A percentile compares a stretch with the other conserved stretches of the same genome.
phyloP scores from a whole-genome alignment of 2,329 filamentous ascomycete genomes.

The Pleoardoris graminearum region DNA sequence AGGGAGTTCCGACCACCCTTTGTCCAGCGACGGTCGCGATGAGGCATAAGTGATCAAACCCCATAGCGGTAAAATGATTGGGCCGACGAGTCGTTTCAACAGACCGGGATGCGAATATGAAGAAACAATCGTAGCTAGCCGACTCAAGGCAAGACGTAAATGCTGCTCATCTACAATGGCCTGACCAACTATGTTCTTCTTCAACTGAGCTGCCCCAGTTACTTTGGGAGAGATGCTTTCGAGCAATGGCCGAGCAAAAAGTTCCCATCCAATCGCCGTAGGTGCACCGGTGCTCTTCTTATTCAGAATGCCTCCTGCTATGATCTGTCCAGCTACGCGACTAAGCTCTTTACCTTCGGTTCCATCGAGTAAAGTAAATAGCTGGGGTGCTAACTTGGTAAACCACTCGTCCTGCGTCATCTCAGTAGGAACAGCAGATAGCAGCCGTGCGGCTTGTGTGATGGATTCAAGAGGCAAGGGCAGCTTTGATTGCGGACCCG shows the following conservation, averaged over 20 bases:
- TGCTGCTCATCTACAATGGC: conserved; percentile 54
- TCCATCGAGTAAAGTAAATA: conserved; percentile 65
- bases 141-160: conserved; percentile 57
- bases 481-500: conserved; percentile 47
- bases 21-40: conserved; percentile 30
- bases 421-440: conserved; percentile 62
- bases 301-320: conserved; percentile 69
- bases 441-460: conserved; percentile 63
- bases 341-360: conserved; percentile 60
- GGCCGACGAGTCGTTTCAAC: conserved; percentile 63
- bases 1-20: conserved; percentile 30
- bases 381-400: conserved; percentile 61
- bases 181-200: conserved; percentile 52
- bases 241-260: conserved; percentile 64
- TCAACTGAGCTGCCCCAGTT: conserved; percentile 39
- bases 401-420: conserved; percentile 65
- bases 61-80: conserved; percentile 66
- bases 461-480: conserved; percentile 71
- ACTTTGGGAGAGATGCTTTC: conserved; percentile 52
- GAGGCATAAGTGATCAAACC: conserved; percentile 59
- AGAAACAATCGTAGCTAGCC: conserved; percentile 60
- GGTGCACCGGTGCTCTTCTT: conserved; percentile 66
- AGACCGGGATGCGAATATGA: conserved; percentile 70
- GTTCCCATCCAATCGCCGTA: conserved; percentile 63
- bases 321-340: conserved; percentile 63